Conservation (phyloP, 805 yeast genomes). For the Trichomonascus vanleenenianus region DNA sequence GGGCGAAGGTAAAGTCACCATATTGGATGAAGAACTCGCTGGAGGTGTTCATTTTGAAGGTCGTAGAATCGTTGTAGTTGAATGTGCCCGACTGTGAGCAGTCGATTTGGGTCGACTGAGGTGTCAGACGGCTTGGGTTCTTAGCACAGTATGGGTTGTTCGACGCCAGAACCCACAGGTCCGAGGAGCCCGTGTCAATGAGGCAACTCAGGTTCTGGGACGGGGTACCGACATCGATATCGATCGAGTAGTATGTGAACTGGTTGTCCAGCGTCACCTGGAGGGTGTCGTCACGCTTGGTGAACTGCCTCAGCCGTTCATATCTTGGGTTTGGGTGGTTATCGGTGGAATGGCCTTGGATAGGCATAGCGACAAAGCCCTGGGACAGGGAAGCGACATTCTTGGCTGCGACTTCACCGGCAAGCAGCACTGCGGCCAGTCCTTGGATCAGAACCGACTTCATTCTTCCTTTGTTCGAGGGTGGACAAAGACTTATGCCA, state of each 20-base stretch:
- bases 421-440: not conserved
- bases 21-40: conserved; percentile 25
- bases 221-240: conserved; percentile 46
- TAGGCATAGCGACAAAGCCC: conserved; percentile 12
- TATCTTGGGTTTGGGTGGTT: conserved; percentile 15
- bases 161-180: conserved; percentile 53
- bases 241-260: conserved; percentile 24
- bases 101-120: conserved; percentile 10
- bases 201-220: conserved; percentile 44
- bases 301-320: not conserved
- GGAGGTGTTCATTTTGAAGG: conserved; percentile 19
- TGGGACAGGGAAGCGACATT: not conserved
- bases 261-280: conserved; percentile 20
- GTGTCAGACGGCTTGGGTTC: conserved; percentile 30
- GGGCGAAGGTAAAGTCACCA: conserved; percentile 42
- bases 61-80: conserved; percentile 23
- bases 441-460: no score
- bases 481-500: no score
- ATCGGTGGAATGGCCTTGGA: conserved; percentile 7
- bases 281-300: conserved; percentile 8
- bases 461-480: no score
- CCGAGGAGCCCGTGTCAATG: conserved; percentile 73
- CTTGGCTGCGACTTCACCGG: not conserved
- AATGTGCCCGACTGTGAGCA: conserved; percentile 26
- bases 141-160: conserved; percentile 37